Evolutionary conservation across 805 yeast species (phyloP), one percentile per base, ranked within the genome.

Genomic region (Wickerhamiella alocasiicola): DNA sequence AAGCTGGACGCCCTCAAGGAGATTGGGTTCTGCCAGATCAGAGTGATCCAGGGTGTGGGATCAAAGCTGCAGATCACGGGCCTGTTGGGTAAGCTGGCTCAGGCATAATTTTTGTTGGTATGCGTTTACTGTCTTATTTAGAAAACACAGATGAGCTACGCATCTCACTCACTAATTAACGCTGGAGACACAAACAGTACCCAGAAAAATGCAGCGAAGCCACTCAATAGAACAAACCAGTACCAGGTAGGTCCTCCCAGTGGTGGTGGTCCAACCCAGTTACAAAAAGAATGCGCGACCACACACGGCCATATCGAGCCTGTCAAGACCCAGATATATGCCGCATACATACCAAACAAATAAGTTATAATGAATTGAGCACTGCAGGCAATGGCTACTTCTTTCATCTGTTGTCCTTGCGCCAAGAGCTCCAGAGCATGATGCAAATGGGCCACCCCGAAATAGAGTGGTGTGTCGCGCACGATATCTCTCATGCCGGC

Each of bases 41-140:
- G 95, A 46, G 78, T 91, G 2, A 64, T 91, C 36, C 97, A 91
- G 60, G 98, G 98, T 47, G 94, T 91, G 3, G 74, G 84, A 9
- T 76, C 94, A 0, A 80, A 80, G 56, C 63, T 91, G 45, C 98
- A 91, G 55, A 61, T 91, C 46, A 78, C 84, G 37, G 93, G 95
- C 5, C 67, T 91, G 64, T 62, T 84, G 34, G 79, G 94, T 16
- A 78, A 69, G 50, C 53, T 65, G 6, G 33, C 44, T 3, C 33
- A 28, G 4, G 27, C 36, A 5, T 21, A 12, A 31, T 31, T 11
- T 15, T n/a, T n/a, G n/a, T n/a, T n/a, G n/a, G n/a, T n/a, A n/a
- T n/a, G n/a, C n/a, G n/a, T n/a, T n/a, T n/a, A n/a, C n/a, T n/a
- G n/a, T n/a, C n/a, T n/a, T n/a, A n/a, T n/a, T n/a, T n/a, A n/a